Percentiles rank a stretch among this genome's conserved stretches.
These are phyloP conservation scores for Fusarium dlaminii DNA, from an alignment of 2,329 filamentous ascomycete species.

Conservation along the genomic window DNA sequence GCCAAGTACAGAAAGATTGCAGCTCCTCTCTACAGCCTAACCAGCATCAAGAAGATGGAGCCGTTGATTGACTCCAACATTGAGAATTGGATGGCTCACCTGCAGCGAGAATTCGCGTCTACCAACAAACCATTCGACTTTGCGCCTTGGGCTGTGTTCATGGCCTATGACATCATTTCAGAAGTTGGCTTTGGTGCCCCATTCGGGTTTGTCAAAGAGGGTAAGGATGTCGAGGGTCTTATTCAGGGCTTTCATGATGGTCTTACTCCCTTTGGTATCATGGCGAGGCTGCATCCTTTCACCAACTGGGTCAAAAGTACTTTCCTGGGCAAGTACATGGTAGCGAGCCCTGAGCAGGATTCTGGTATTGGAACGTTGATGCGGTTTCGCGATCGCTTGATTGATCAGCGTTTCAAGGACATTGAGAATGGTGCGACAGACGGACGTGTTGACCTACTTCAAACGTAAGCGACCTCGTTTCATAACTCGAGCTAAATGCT, in stretches of 20 bases:
- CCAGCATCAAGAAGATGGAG: slow-evolving; percentile 68
- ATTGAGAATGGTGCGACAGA: slow-evolving; percentile 55
- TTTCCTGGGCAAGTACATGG: slow-evolving; percentile 34
- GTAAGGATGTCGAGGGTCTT: slow-evolving; percentile 55
- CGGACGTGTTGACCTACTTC: slow-evolving; percentile 59
- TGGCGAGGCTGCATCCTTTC: slow-evolving; percentile 53
- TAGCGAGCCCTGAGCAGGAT: slow-evolving; percentile 56
- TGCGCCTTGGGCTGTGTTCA: slow-evolving; percentile 46
- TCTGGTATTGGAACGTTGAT: slow-evolving; percentile 65
- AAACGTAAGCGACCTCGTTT: slow-evolving; percentile 49
- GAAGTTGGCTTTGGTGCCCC: slow-evolving; percentile 54
- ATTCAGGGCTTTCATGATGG: slow-evolving; percentile 45
- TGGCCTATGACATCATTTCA: slow-evolving; percentile 60
- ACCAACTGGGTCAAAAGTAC: slow-evolving; percentile 29
- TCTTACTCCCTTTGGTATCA: slow-evolving; percentile 42
- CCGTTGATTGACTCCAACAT: slow-evolving; percentile 63
- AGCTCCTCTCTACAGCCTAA: slow-evolving; percentile 64
- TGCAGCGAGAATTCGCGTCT: slow-evolving; percentile 57
- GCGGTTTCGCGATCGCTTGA: slow-evolving; percentile 65
- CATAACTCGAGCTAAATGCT: accelerated
- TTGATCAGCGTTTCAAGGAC: slow-evolving; percentile 58
- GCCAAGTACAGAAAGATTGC: slow-evolving; percentile 63
- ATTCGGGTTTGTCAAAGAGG: slow-evolving; percentile 57
- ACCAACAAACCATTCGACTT: slow-evolving; percentile 62
- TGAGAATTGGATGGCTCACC: slow-evolving; percentile 58